phyloP scores from a whole-genome alignment of 805 yeast genomes.

The Lipomyces spencermartinsiae region DNA sequence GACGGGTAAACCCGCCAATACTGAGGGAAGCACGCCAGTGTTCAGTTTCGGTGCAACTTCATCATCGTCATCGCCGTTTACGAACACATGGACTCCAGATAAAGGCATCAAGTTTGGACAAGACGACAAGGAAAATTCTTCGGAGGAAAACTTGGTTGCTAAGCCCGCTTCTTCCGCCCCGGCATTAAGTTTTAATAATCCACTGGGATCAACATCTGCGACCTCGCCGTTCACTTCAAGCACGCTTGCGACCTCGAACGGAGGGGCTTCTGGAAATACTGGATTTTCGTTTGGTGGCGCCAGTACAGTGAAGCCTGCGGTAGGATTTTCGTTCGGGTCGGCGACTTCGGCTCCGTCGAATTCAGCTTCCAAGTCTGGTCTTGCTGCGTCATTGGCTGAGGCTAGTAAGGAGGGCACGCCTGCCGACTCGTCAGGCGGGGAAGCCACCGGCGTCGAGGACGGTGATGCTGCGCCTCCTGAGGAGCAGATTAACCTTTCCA shows the following conservation, averaged over 20 bases:
- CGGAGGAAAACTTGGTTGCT: slow-evolving; percentile 4
- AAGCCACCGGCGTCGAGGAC: slow-evolving; percentile 16
- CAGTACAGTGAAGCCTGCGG: slow-evolving; percentile 26
- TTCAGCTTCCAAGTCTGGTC: neutral
- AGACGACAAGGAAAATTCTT: slow-evolving; percentile 2
- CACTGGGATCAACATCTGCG: slow-evolving; percentile 10
- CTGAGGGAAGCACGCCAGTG: slow-evolving; percentile 25
- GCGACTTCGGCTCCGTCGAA: neutral
- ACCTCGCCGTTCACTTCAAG: neutral
- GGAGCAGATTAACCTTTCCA: slow-evolving; percentile 58
- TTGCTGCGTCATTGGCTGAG: neutral
- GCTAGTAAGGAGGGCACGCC: slow-evolving; percentile 11
- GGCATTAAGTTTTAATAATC: slow-evolving; percentile 16
- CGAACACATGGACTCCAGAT: slow-evolving; percentile 45
- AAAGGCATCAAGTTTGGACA: slow-evolving; percentile 45
- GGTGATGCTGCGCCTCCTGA: slow-evolving; percentile 42
- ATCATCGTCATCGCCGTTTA: slow-evolving; percentile 14
- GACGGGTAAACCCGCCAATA: slow-evolving; percentile 9
- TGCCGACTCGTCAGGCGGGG: slow-evolving; percentile 1
- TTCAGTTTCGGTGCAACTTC: slow-evolving; percentile 4
- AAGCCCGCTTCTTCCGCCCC: slow-evolving; percentile 15
- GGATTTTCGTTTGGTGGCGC: slow-evolving; percentile 41
- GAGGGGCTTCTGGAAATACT: slow-evolving; percentile 33
- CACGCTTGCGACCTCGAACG: neutral
- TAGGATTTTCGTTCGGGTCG: slow-evolving; percentile 27